Conservation (phyloP, 2,329 filamentous ascomycete genomes). For the Trichoderma sp. region DNA sequence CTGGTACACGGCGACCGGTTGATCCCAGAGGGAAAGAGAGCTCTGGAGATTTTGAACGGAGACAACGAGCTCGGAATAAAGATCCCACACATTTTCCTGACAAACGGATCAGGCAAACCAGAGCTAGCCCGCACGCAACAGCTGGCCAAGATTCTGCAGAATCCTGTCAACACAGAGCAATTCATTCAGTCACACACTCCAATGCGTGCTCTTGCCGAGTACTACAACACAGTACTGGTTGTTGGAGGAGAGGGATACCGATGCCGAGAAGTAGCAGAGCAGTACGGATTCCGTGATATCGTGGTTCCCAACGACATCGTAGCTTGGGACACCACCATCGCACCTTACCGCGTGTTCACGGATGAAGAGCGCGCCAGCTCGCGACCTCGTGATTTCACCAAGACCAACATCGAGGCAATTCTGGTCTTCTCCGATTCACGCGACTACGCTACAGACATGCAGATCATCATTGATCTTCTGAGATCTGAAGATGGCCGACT, state of each 20-base stretch:
- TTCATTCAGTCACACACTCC: constrained; percentile 16
- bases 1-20: constrained; percentile 1
- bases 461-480: constrained; percentile 8
- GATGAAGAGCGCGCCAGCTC: constrained; percentile 9
- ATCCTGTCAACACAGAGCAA: constrained; percentile 9
- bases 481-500: constrained; percentile 8
- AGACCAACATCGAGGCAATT: constrained; percentile 3
- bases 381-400: constrained; percentile 6
- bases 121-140: constrained; percentile 12
- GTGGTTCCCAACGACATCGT: constrained; percentile 13
- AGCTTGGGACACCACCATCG: constrained; percentile 9
- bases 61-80: constrained; percentile 13
- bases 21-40: constrained; percentile 12
- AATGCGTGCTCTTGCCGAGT: constrained; percentile 11
- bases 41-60: constrained; percentile 8
- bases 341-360: constrained; percentile 6
- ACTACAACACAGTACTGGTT: constrained; percentile 3
- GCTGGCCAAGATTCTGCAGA: constrained; percentile 9
- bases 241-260: constrained; percentile 13
- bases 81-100: constrained; percentile 9
- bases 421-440: constrained; percentile 9
- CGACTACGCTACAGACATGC: constrained; percentile 16
- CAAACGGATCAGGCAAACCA: constrained; percentile 12
- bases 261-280: constrained; percentile 10
- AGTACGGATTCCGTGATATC: constrained; percentile 11